phyloP scores from a whole-genome alignment of 1,139 yeast species.

The Nadsonia commutata region DNA sequence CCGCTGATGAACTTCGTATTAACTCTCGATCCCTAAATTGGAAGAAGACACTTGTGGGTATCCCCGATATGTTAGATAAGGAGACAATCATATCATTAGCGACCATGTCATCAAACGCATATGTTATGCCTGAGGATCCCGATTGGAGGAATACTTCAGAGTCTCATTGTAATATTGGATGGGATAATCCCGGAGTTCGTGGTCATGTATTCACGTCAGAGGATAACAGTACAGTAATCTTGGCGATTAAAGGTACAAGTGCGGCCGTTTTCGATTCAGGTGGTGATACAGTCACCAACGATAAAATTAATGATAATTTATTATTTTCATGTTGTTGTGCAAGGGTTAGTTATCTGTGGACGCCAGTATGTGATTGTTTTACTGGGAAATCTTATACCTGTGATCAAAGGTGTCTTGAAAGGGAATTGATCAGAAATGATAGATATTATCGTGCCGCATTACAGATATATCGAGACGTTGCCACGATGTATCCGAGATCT shows the following conservation, averaged over 20 bases:
- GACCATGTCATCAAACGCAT: slow-evolving; percentile 81
- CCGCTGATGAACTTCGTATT: too few relatives aligned
- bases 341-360: slow-evolving; percentile 81
- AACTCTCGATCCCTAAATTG: too few relatives aligned
- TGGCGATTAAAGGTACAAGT: slow-evolving; percentile 84
- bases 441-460: slow-evolving; percentile 71
- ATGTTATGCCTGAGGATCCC: slow-evolving; percentile 65
- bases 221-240: slow-evolving; percentile 51
- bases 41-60: too few relatives aligned
- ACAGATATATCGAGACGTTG: slow-evolving; percentile 64
- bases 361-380: slow-evolving; percentile 90
- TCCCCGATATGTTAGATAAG: slow-evolving; percentile 65
- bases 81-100: slow-evolving; percentile 67
- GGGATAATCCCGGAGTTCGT: slow-evolving; percentile 73
- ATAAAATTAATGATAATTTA: slow-evolving; percentile 75
- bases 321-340: slow-evolving; percentile 96
- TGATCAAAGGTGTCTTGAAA: slow-evolving; percentile 74
- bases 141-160: slow-evolving; percentile 80
- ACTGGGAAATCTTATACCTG: slow-evolving; percentile 69
- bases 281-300: slow-evolving; percentile 65
- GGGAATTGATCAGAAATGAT: slow-evolving; percentile 58
- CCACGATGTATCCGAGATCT: slow-evolving; percentile 46
- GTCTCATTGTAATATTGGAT: slow-evolving; percentile 58
- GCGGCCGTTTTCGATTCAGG: slow-evolving; percentile 72
- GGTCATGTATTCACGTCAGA: slow-evolving; percentile 79